Evolutionary conservation across 441 rosid species (phyloP), one percentile per base, ranked within the genome.

Genomic region (Iberis amara): DNA sequence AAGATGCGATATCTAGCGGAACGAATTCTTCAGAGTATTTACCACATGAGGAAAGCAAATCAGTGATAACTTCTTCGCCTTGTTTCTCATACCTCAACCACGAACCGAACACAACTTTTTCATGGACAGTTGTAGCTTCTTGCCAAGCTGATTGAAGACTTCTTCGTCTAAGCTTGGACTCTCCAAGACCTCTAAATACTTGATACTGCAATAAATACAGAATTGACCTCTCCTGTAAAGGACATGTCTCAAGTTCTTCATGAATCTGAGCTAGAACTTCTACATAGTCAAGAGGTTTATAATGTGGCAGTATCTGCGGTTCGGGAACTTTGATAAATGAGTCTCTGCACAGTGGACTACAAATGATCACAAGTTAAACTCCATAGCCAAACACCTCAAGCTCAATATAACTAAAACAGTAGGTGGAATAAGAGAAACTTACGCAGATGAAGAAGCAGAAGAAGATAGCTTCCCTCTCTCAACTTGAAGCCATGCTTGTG

Each of bases 401-500:
- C 42, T 39, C 49, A 33, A 46, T 10, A 38, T 41, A 37, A 21
- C 32, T 5, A 42, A 39, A 0, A n/a, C 4, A 38, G 35, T 36
- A 47, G 7, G 33, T 70, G 11, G 40, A 28, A 28, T 12, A 39
- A 52, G 24, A 27, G 21, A 59, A 10, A 73, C 96, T 81, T 73
- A 92, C 99, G 80, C 74, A 46, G 99, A 92, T 24, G 88, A 74
- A 7, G 81, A 75, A 47, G 75, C 56, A 12, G 72, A 72, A 12
- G 81, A 62, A n/a, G 85, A 69, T 2, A 77, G 74, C 65, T 89
- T 92, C 71, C 97, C 99, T 71, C 97, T 81, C 68, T 92, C 99
- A 61, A 89, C 97, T 76, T 92, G 99, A 58, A 89, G 99, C 99
- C 99, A 92, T 46, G 97, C 84, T 77, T 92, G 97, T 6, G 96